Percentiles rank a stretch among this genome's conserved stretches.
These are phyloP conservation scores for Cynanchum wilfordii DNA, from an alignment of 257 asterid species.

Conservation along the genomic window DNA sequence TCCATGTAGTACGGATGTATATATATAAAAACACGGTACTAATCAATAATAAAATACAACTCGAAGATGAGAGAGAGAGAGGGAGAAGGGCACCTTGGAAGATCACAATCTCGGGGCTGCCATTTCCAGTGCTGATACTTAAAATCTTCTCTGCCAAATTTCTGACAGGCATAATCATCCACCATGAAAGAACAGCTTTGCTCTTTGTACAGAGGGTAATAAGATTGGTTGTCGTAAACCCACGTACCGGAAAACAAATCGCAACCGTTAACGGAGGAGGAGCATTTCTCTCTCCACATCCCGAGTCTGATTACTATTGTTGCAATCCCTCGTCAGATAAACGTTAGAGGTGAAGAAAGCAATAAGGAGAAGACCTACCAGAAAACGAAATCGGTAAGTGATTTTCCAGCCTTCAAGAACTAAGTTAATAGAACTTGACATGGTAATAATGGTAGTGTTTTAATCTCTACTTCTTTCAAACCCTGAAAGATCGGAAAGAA, in stretches of 20 bases:
- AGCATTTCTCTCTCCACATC: not conserved
- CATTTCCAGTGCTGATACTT: constrained; percentile 68
- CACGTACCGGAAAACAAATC: not conserved
- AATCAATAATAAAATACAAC: too few species aligned
- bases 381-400: not conserved
- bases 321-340: not conserved
- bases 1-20: too few species aligned
- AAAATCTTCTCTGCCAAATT: constrained; percentile 56
- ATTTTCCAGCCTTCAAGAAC: not conserved
- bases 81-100: constrained; percentile 41
- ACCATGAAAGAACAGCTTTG: constrained; percentile 60
- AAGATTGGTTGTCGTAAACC: not conserved
- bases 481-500: not conserved
- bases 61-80: too few species aligned
- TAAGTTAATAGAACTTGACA: not conserved
- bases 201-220: constrained; percentile 54
- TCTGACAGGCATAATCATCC: constrained; percentile 42
- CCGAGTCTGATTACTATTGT: not conserved
- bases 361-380: not conserved
- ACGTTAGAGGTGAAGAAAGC: not conserved
- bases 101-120: constrained; percentile 63
- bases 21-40: too few species aligned
- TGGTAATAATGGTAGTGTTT: too few species aligned
- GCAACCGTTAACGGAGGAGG: not conserved
- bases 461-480: not conserved